Conservation (phyloP, 2,329 filamentous ascomycete genomes). For the Aciculosporium take region DNA sequence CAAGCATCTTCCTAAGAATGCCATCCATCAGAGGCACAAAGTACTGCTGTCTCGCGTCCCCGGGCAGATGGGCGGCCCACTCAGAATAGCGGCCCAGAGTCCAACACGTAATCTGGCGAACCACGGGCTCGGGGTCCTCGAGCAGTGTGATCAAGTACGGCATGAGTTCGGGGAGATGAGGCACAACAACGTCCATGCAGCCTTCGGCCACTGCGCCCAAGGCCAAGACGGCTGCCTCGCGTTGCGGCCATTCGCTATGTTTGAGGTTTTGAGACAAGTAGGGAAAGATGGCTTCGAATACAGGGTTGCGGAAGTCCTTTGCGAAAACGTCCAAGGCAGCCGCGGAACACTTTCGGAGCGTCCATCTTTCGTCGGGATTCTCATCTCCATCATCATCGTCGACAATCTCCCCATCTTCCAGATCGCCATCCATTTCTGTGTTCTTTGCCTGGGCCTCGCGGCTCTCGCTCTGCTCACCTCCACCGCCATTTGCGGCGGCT, state of each 20-base stretch:
- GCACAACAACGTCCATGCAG: constrained; percentile 77
- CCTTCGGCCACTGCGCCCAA: constrained; percentile 91
- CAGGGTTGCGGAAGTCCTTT: constrained; percentile 70
- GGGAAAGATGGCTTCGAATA: constrained; percentile 84
- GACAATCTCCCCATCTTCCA: constrained; percentile 80
- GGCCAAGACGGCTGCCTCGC: constrained; percentile 87
- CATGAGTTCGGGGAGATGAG: constrained; percentile 79
- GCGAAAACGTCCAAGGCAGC: constrained; percentile 91
- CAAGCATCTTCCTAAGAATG: constrained; percentile 85
- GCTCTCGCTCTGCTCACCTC: neutral
- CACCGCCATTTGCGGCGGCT: constrained; percentile 38
- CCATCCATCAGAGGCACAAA: constrained; percentile 98
- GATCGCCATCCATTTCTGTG: constrained; percentile 51
- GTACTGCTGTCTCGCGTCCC: constrained; percentile 55
- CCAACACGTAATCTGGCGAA: constrained; percentile 96
- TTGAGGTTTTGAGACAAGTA: constrained; percentile 84
- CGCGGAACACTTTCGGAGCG: constrained; percentile 89
- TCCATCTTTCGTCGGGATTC: constrained; percentile 88
- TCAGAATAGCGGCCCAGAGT: constrained; percentile 84
- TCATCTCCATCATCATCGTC: constrained; percentile 65
- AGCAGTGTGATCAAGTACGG: constrained; percentile 81
- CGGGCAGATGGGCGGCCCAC: constrained; percentile 70
- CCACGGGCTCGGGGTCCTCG: constrained; percentile 73
- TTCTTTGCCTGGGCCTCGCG: constrained; percentile 39
- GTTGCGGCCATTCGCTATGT: constrained; percentile 78